Percentiles rank a stretch among this genome's conserved stretches.
phyloP scores from a whole-genome alignment of 1,284 basidiomycete species.

The Microbotryum lychnidis-dioicae region DNA sequence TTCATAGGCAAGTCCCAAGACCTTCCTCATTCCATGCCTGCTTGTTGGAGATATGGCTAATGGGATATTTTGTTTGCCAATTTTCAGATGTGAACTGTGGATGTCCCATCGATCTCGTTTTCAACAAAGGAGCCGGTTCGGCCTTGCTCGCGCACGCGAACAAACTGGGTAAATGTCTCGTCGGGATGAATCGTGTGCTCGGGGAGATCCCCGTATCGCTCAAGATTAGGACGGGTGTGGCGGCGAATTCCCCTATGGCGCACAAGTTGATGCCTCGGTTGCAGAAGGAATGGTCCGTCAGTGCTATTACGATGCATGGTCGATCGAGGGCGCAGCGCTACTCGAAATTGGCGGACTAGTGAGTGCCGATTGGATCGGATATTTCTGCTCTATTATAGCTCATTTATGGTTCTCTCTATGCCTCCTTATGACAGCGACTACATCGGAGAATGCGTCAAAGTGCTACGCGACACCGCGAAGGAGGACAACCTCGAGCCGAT shows the following conservation, averaged over 20 bases:
- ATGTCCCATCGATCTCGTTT: constrained; percentile 94
- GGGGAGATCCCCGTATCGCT: constrained; percentile 92
- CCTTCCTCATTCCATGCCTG: constrained; percentile 22
- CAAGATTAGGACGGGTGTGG: constrained; percentile 83
- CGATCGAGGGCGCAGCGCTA: constrained; percentile 81
- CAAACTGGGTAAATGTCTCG: constrained; percentile 74
- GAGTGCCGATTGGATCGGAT: constrained; percentile 43
- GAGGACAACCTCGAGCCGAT: constrained; percentile 70
- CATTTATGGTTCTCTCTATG: background rate
- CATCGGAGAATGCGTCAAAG: constrained; percentile 74
- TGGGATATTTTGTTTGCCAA: constrained; percentile 47
- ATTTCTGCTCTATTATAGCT: background rate
- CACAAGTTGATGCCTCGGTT: constrained; percentile 86
- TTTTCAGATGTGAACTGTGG: constrained; percentile 95
- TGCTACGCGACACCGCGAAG: constrained; percentile 65
- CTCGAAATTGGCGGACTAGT: constrained; percentile 54
- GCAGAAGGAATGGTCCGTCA: constrained; percentile 66
- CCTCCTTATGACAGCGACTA: constrained; percentile 37
- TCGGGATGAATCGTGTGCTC: constrained; percentile 84
- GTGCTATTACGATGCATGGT: constrained; percentile 87
- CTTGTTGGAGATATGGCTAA: constrained; percentile 39
- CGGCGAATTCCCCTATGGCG: constrained; percentile 72
- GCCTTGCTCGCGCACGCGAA: constrained; percentile 72
- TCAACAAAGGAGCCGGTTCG: constrained; percentile 50
- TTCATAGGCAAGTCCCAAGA: constrained; percentile 30